Evolutionary conservation across 371 early-diverging fungal species (phyloP).

Genomic region (Rhizopus microsporus): DNA sequence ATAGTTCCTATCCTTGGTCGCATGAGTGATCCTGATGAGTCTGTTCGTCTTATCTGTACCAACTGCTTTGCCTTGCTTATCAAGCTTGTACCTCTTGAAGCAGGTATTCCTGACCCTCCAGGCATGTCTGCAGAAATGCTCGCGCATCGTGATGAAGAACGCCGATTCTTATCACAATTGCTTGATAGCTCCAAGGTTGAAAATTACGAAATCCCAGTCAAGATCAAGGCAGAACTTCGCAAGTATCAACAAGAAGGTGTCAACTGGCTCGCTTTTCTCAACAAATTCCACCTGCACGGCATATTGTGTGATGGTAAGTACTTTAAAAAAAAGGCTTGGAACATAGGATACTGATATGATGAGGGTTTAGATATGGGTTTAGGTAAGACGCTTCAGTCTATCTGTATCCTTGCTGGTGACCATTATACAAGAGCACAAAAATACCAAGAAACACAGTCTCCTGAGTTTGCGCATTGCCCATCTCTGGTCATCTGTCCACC

Average conservation of each 20-base stretch:
- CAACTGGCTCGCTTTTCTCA: conserved; percentile 97
- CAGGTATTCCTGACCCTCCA: conserved; percentile 88
- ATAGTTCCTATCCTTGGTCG: conserved; percentile 96
- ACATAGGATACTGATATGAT: neutral
- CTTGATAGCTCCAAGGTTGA: conserved; percentile 88
- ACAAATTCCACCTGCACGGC: conserved; percentile 94
- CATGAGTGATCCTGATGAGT: conserved; percentile 95
- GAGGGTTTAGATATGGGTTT: conserved; percentile 88
- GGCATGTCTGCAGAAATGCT: conserved; percentile 83
- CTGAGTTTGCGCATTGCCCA: conserved; percentile 71
- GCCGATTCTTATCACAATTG: conserved; percentile 90
- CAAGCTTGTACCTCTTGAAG: conserved; percentile 91
- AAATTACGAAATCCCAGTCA: conserved; percentile 83
- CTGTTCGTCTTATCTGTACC: conserved; percentile 85
- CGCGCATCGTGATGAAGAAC: conserved; percentile 80
- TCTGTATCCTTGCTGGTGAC: conserved; percentile 93
- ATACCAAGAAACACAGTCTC: conserved; percentile 62
- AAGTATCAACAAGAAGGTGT: conserved; percentile 98
- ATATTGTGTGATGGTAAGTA: conserved; percentile 94
- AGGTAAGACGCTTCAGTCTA: conserved; percentile 98
- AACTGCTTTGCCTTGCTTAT: conserved; percentile 94
- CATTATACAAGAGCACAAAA: conserved; percentile 70
- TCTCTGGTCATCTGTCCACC: conserved; percentile 98
- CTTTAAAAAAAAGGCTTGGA: neutral
- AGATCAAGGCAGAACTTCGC: conserved; percentile 90